These are phyloP conservation scores for Sporobolomyces phaffii DNA, from an alignment of 768 basidiomycete species.

Conservation along the genomic window DNA sequence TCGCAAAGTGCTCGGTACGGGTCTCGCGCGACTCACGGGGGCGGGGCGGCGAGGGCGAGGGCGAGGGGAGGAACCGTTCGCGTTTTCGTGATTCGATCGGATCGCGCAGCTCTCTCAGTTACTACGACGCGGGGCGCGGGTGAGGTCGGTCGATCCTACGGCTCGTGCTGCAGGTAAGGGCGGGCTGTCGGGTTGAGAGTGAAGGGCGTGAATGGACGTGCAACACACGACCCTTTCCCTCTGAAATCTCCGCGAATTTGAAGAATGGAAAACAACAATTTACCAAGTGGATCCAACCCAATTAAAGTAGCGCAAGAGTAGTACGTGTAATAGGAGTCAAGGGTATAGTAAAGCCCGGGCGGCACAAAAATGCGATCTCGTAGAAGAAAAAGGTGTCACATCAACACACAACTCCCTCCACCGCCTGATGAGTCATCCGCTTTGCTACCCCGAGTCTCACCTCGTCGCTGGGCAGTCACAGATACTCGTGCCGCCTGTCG, in stretches of 20 bases:
- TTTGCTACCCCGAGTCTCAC: slow-evolving; percentile 29
- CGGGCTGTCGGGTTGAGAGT: neutral
- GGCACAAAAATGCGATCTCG: too few relatives aligned
- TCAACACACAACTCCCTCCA: neutral
- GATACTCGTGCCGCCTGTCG: slow-evolving; percentile 66
- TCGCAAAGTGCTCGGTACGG: neutral
- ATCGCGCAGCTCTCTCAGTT: neutral
- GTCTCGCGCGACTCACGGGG: neutral
- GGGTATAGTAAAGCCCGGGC: neutral
- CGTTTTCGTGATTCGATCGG: neutral
- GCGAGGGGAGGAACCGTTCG: neutral
- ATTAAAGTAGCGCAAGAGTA: neutral
- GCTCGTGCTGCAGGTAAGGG: too few relatives aligned
- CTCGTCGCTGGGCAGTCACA: slow-evolving; percentile 53
- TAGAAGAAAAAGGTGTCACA: slow-evolving; percentile 1
- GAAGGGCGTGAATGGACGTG: too few relatives aligned
- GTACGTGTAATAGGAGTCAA: too few relatives aligned
- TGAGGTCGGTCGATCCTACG: too few relatives aligned
- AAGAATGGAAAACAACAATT: neutral
- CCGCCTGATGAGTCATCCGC: neutral
- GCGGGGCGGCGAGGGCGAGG: neutral
- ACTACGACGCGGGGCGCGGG: too few relatives aligned
- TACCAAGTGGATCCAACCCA: too few relatives aligned
- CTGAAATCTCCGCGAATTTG: slow-evolving; percentile 8
- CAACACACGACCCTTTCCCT: neutral